Base-by-base conservation (phyloP, 768 basidiomycete genomes). In the Tephrocybe sp. region DNA sequence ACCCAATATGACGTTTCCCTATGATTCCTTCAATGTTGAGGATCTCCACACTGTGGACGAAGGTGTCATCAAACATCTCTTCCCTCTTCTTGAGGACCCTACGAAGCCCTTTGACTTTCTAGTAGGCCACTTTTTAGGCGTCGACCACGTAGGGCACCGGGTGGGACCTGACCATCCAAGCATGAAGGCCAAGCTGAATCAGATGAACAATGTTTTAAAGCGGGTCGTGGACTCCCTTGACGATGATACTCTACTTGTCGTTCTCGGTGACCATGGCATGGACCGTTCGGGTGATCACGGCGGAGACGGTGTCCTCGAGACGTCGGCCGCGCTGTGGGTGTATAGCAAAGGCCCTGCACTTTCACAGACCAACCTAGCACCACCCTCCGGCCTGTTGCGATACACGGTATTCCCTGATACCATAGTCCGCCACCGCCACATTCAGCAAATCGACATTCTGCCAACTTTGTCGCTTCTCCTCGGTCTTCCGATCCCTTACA, bases 191-290 rank as follows among this genome's bases (percentile, higher is more conserved):
- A 99, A 99, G 66, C 72, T 98, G 16, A 64, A 71, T 49, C 92
- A 98, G 64, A 96, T 98, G 92, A 84, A 98, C 64, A 64, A 75
- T 24, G 84, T 97, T 0, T 69, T 99, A 2, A 64, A 66, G 11
- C 75, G 80, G 5, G 85, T 96, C 4, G 90, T 98, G 5, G 77
- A 82, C 0, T 56, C 74, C 13, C 63, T 97, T 41, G 87, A 97
- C 46, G 74, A 89, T n/a, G 88, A 96, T 42, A 98, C 97, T 0
- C 72, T 99, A 0, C 77, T 99, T 5, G 82, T 99, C 47, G 78
- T 99, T 1, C 73, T 98, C 1, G 97, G 97, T 1, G 96, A 99
- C 63, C 97, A 98, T 60, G 97, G 97, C 0, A 98, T 99, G 97
- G 94, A 98, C 60, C 74, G 80, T 32, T 79, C 87, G 18, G 97